Evolutionary conservation across 208 protist species (phyloP).

Genomic region (Angomonas ambiguus): DNA sequence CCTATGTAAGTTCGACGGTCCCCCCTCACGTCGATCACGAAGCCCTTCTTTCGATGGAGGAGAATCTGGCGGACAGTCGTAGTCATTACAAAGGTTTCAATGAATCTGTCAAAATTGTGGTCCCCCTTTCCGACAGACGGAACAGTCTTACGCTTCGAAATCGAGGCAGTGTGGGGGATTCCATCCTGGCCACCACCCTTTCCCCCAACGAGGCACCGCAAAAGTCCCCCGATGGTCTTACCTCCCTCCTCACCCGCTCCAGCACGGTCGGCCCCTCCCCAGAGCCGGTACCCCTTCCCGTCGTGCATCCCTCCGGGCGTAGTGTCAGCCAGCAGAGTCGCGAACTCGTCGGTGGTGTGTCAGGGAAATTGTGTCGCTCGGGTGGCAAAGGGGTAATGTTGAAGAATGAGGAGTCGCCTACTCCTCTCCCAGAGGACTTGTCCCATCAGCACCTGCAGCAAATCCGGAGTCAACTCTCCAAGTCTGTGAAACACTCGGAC

Average conservation of each 20-base stretch:
- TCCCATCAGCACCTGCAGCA: not conserved
- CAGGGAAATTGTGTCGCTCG: too few species aligned
- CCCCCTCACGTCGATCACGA: not conserved
- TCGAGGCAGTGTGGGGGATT: not conserved
- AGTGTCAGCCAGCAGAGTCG: not conserved
- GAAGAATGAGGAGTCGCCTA: not conserved
- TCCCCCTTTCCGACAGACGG: not conserved
- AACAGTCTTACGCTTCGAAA: conserved; percentile 1
- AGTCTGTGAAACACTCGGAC: not conserved
- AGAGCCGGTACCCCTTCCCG: not conserved
- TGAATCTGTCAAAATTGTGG: not conserved
- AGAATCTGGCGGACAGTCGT: not conserved
- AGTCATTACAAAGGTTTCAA: not conserved
- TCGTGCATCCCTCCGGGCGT: too few species aligned
- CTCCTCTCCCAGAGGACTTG: not conserved
- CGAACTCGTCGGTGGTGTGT: too few species aligned
- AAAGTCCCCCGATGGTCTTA: not conserved
- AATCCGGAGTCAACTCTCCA: not conserved
- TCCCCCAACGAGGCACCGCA: not conserved
- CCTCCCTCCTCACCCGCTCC: not conserved
- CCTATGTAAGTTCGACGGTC: not conserved
- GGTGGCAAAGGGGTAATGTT: not conserved
- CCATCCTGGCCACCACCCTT: not conserved
- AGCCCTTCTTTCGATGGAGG: not conserved
- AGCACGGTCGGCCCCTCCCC: not conserved